Evolutionary conservation across 768 basidiomycete genomes (phyloP).

Genomic region (Tylopilus felleus): DNA sequence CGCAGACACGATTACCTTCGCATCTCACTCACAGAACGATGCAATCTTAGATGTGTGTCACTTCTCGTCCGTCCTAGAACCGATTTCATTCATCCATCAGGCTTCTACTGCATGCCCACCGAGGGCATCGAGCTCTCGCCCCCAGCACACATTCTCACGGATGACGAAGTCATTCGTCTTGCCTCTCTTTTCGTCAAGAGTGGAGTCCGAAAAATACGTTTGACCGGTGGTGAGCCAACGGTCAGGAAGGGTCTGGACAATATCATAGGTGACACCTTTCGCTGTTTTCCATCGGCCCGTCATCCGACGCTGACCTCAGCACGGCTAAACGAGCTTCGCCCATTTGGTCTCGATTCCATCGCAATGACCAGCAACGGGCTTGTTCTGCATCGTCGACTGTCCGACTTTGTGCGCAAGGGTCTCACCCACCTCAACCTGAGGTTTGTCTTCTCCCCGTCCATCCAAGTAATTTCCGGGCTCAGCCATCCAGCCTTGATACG

Average conservation of each 20-base stretch:
- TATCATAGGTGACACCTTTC: slow-evolving; percentile 55
- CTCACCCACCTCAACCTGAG: slow-evolving; percentile 75
- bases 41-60: slow-evolving; percentile 76
- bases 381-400: slow-evolving; percentile 68
- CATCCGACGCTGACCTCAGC: slow-evolving; percentile 36
- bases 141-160: slow-evolving; percentile 61
- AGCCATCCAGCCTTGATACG: slow-evolving; percentile 66
- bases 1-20: slow-evolving; percentile 83
- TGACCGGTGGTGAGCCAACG: slow-evolving; percentile 89
- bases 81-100: slow-evolving; percentile 35
- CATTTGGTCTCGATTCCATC: slow-evolving; percentile 64
- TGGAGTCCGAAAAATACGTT: slow-evolving; percentile 82
- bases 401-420: slow-evolving; percentile 62
- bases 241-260: slow-evolving; percentile 71
- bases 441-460: slow-evolving; percentile 30
- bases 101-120: slow-evolving; percentile 90
- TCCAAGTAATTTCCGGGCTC: slow-evolving; percentile 1
- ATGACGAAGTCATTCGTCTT: slow-evolving; percentile 71
- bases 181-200: slow-evolving; percentile 73
- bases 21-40: slow-evolving; percentile 81
- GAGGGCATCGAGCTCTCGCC: slow-evolving; percentile 78
- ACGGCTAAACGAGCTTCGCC: slow-evolving; percentile 57
- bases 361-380: slow-evolving; percentile 88
- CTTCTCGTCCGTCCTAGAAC: neutral
- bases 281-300: neutral